A percentile compares a stretch with the other conserved stretches of the same genome.
Evolutionary conservation across 169 alveolate genomes (phyloP).

Genomic region (Cryptosporidium parvum): DNA sequence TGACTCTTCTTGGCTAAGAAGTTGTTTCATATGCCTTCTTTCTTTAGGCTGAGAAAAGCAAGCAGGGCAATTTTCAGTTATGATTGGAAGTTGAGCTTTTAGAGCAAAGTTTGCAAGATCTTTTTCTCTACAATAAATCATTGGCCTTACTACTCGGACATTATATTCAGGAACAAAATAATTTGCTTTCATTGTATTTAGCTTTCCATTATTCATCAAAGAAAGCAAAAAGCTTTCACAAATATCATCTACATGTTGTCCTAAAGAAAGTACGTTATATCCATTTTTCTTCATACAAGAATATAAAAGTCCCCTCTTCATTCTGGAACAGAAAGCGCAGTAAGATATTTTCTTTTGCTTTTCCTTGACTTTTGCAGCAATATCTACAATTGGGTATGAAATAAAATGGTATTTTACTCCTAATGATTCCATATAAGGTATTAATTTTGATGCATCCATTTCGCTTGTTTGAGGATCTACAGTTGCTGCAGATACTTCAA

Average conservation of each 20-base stretch:
- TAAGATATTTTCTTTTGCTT: constrained; percentile 83
- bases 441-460: constrained; percentile 90
- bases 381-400: constrained; percentile 88
- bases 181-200: constrained; percentile 94
- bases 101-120: constrained; percentile 88
- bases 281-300: constrained; percentile 90
- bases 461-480: constrained; percentile 94
- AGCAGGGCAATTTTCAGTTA: constrained; percentile 96
- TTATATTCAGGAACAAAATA: constrained; percentile 89
- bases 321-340: constrained; percentile 94
- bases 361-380: constrained; percentile 87
- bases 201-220: constrained; percentile 91
- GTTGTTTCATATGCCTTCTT: constrained; percentile 78
- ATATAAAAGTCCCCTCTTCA: constrained; percentile 94
- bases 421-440: constrained; percentile 81
- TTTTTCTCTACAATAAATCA: constrained; percentile 91
- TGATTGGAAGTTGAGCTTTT: constrained; percentile 89
- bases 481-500: constrained; percentile 90
- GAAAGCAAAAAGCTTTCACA: constrained; percentile 94
- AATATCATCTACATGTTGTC: constrained; percentile 93
- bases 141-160: constrained; percentile 92
- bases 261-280: constrained; percentile 91
- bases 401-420: constrained; percentile 91
- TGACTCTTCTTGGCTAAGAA: constrained; percentile 65
- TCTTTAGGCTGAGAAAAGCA: constrained; percentile 95